These are phyloP conservation scores for Neofusicoccum ribis DNA, from an alignment of 2,329 filamentous ascomycete species.

Conservation along the genomic window DNA sequence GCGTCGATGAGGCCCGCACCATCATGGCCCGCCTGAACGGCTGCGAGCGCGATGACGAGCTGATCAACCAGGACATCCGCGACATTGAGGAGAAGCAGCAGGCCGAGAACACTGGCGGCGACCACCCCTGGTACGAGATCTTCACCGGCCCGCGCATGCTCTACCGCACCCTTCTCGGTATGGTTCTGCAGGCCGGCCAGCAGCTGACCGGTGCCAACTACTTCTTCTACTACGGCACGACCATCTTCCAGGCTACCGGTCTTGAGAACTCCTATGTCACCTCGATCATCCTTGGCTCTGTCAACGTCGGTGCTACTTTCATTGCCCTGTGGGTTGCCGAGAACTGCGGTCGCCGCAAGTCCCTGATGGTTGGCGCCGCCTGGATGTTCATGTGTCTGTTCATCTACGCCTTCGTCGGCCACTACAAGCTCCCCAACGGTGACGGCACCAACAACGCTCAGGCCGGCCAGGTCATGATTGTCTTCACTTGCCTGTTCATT, in stretches of 20 bases:
- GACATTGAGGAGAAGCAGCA: conserved; percentile 60
- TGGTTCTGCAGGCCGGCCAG: conserved; percentile 61
- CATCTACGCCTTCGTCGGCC: conserved; percentile 49
- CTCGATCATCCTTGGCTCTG: conserved; percentile 48
- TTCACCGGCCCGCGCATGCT: conserved; percentile 66
- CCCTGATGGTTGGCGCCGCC: conserved; percentile 46
- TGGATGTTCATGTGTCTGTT: conserved; percentile 62
- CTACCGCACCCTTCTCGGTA: conserved; percentile 60
- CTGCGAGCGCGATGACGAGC: conserved; percentile 54
- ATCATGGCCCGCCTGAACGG: conserved; percentile 59
- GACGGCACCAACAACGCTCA: conserved; percentile 36
- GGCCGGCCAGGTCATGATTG: conserved; percentile 62
- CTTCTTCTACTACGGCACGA: conserved; percentile 59
- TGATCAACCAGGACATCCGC: conserved; percentile 52
- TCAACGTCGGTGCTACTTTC: conserved; percentile 52
- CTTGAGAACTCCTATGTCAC: conserved; percentile 48
- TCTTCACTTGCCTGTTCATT: conserved; percentile 69
- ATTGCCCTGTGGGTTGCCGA: conserved; percentile 51
- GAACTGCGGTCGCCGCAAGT: conserved; percentile 46
- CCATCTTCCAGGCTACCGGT: conserved; percentile 45
- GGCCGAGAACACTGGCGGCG: conserved; percentile 46
- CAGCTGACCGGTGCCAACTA: conserved; percentile 70
- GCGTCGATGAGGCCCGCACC: conserved; percentile 47
- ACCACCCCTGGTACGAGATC: conserved; percentile 55
- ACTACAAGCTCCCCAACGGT: conserved; percentile 42